A percentile compares a stretch with the other conserved stretches of the same genome.
Evolutionary conservation across 75 land plant species (phyloP).

Genomic region (Cryptomeria japonica): DNA sequence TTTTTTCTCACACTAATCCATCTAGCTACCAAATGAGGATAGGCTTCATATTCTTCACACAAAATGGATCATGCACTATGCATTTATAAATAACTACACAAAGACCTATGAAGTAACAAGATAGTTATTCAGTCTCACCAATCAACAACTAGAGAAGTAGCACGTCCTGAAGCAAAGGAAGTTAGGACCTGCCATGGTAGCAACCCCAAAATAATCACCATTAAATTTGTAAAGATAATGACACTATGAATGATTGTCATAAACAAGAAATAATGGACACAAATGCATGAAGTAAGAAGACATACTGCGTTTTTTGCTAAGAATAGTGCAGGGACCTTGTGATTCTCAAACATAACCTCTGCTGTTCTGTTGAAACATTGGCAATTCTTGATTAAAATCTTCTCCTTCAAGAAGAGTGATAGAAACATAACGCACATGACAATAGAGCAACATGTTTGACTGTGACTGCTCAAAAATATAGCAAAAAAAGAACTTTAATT

Average conservation of each 20-base stretch:
- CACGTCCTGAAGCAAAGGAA: conserved; percentile 95
- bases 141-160: conserved; percentile 93
- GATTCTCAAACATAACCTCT: conserved; percentile 97
- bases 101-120: not conserved
- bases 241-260: not conserved
- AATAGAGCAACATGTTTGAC: not conserved
- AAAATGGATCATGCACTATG: not conserved
- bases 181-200: conserved; percentile 69
- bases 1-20: no score
- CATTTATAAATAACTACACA: not conserved
- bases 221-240: not conserved
- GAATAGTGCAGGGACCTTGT: conserved; percentile 93
- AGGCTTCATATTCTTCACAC: not conserved
- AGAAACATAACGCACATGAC: not conserved
- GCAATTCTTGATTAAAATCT: not conserved
- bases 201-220: not conserved
- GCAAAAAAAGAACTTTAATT: not conserved
- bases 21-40: not conserved
- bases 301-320: conserved; percentile 97
- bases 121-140: conserved; percentile 40
- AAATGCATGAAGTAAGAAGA: conserved; percentile 8
- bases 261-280: not conserved
- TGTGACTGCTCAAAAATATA: not conserved
- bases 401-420: not conserved
- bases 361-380: conserved; percentile 62